Conservation (phyloP, 2,329 filamentous ascomycete genomes). For the Aspergillus sp. region DNA sequence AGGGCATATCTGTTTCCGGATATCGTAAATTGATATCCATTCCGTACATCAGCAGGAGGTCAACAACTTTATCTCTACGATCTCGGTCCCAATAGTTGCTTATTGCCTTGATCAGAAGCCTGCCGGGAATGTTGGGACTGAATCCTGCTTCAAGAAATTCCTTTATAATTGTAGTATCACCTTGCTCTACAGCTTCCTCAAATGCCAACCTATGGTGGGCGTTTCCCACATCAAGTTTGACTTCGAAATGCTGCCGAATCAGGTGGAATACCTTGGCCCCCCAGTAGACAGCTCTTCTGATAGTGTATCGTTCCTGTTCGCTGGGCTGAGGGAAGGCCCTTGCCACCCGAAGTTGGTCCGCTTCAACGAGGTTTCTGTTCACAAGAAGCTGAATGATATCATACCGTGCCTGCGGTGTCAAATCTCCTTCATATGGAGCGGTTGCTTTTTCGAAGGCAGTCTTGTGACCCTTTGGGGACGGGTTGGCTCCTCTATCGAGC, state of each 20-base stretch:
- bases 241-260: not conserved
- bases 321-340: too few relatives aligned
- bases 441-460: not conserved
- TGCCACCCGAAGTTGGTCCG: not conserved
- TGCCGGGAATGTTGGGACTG: not conserved
- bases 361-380: not conserved
- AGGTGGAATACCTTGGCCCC: not conserved
- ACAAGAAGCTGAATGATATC: not conserved
- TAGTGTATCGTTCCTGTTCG: too few relatives aligned
- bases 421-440: too few relatives aligned
- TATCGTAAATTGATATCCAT: not conserved
- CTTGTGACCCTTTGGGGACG: not conserved
- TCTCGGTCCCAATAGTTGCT: too few relatives aligned
- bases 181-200: not conserved
- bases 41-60: not conserved
- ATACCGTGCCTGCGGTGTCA: not conserved
- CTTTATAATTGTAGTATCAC: not conserved
- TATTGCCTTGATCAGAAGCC: not conserved
- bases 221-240: not conserved
- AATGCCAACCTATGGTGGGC: not conserved
- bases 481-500: not conserved
- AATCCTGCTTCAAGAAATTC: not conserved
- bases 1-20: not conserved
- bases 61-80: not conserved
- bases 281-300: not conserved